Conservation (phyloP, 2,329 filamentous ascomycete genomes). For the Ophiostoma tasmaniense region DNA sequence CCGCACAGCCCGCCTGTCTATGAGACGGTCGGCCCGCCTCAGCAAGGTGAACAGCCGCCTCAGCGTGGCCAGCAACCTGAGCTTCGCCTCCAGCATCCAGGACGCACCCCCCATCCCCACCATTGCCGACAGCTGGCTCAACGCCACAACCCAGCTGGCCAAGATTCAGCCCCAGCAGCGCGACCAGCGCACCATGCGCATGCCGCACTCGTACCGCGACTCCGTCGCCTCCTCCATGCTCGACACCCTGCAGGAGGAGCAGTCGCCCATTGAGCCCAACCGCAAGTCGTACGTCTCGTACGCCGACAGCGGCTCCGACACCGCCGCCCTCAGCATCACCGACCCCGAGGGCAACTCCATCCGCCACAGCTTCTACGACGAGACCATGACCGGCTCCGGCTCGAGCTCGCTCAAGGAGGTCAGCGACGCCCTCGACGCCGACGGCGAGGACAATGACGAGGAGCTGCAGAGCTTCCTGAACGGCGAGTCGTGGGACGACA, state of each 20-base stretch:
- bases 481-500: slow-evolving; percentile 89
- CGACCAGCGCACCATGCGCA: slow-evolving; percentile 34
- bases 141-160: slow-evolving; percentile 45
- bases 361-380: slow-evolving; percentile 77
- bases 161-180: slow-evolving; percentile 39
- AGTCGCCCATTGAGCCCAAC: slow-evolving; percentile 73
- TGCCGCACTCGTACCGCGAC: slow-evolving; percentile 64
- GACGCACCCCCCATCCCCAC: slow-evolving; percentile 93
- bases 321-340: slow-evolving; percentile 59
- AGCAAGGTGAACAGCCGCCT: slow-evolving; percentile 89
- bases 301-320: slow-evolving; percentile 65
- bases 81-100: slow-evolving; percentile 82
- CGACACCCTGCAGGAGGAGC: slow-evolving; percentile 81
- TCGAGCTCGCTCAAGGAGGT: slow-evolving; percentile 74
- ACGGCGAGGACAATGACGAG: slow-evolving; percentile 85
- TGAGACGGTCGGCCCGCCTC: slow-evolving; percentile 79
- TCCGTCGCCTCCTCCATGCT: slow-evolving; percentile 84
- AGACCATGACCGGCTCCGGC: slow-evolving; percentile 56
- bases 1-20: slow-evolving; percentile 84
- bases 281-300: slow-evolving; percentile 95
- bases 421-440: slow-evolving; percentile 75
- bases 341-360: slow-evolving; percentile 66
- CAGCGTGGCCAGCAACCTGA: slow-evolving; percentile 88
- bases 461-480: slow-evolving; percentile 84
- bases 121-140: slow-evolving; percentile 89